These are phyloP conservation scores for Verticillium dahliae DNA, from an alignment of 2,329 filamentous ascomycete species.

Conservation along the genomic window DNA sequence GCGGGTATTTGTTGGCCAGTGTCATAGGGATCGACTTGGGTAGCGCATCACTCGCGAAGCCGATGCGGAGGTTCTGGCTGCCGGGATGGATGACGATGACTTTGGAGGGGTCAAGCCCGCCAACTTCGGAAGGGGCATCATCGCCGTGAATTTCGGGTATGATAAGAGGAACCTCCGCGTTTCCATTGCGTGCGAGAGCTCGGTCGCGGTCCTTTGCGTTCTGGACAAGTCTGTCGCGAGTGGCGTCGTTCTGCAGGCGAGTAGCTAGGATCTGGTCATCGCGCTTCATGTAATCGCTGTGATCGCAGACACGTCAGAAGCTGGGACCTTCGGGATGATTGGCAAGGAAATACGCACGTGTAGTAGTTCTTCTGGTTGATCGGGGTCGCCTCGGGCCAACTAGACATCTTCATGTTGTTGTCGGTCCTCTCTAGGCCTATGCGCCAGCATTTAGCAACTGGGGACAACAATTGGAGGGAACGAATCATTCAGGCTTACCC, in stretches of 20 bases:
- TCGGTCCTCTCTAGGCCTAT: slow-evolving; percentile 90
- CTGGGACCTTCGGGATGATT: neutral
- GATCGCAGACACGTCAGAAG: slow-evolving; percentile 15
- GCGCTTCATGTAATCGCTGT: slow-evolving; percentile 92
- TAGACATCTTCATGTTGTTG: slow-evolving; percentile 95
- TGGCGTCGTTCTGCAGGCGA: slow-evolving; percentile 81
- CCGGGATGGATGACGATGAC: slow-evolving; percentile 93
- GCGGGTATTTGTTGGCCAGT: slow-evolving; percentile 70
- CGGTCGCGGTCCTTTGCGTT: slow-evolving; percentile 83
- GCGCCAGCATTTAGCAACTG: neutral
- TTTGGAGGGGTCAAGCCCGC: slow-evolving; percentile 68
- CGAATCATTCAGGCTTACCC: slow-evolving; percentile 34
- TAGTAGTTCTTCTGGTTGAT: slow-evolving; percentile 99
- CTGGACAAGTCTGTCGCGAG: slow-evolving; percentile 75
- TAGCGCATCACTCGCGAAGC: slow-evolving; percentile 89
- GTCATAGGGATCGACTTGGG: slow-evolving; percentile 94
- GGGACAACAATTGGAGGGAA: neutral
- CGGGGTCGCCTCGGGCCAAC: slow-evolving; percentile 84
- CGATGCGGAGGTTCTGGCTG: slow-evolving; percentile 91
- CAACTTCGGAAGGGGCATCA: slow-evolving; percentile 48
- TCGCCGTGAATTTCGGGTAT: slow-evolving; percentile 54
- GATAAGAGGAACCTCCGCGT: slow-evolving; percentile 57
- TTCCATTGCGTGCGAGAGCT: slow-evolving; percentile 68
- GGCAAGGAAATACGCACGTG: slow-evolving; percentile 52
- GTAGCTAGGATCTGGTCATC: slow-evolving; percentile 93